Evolutionary conservation across 495 filamentous ascomycete species (phyloP).

Genomic region (Xylaria grammica): DNA sequence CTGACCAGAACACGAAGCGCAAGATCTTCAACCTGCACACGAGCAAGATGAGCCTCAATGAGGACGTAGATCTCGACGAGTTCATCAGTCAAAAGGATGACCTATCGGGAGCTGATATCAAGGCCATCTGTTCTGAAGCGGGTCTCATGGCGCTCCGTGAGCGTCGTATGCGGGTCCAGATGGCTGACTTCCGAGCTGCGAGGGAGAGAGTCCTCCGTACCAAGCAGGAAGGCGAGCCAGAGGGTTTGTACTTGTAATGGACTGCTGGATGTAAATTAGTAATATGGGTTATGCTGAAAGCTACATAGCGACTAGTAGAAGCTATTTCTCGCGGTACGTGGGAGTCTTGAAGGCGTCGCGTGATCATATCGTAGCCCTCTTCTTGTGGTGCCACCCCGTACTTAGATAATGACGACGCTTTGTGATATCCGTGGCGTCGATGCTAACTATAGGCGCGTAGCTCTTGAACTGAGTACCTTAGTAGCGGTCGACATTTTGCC

Average conservation of each 20-base stretch:
- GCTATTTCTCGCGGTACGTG: no score
- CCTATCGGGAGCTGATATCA: slow-evolving; percentile 96
- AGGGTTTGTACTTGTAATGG: slow-evolving; percentile 94
- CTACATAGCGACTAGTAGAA: no score
- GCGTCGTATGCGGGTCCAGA: slow-evolving; percentile 96
- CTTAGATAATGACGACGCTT: no score
- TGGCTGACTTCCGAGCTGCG: slow-evolving; percentile 95
- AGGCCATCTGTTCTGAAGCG: slow-evolving; percentile 97
- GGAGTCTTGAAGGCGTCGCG: no score
- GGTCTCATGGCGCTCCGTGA: slow-evolving; percentile 94
- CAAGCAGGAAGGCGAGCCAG: slow-evolving; percentile 97
- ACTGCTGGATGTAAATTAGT: not conserved
- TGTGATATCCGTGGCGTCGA: no score
- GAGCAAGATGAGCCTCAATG: slow-evolving; percentile 95
- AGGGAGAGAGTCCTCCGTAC: slow-evolving; percentile 96
- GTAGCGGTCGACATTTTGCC: no score
- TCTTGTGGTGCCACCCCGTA: no score
- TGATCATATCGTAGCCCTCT: no score
- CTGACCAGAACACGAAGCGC: slow-evolving; percentile 98
- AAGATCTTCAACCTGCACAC: slow-evolving; percentile 99
- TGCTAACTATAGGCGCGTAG: no score
- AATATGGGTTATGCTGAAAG: no score
- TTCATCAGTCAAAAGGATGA: slow-evolving; percentile 99
- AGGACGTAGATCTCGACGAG: slow-evolving; percentile 96
- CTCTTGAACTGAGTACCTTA: no score